Conservation (phyloP, 2,329 filamentous ascomycete genomes). For the Claviceps purpurea region DNA sequence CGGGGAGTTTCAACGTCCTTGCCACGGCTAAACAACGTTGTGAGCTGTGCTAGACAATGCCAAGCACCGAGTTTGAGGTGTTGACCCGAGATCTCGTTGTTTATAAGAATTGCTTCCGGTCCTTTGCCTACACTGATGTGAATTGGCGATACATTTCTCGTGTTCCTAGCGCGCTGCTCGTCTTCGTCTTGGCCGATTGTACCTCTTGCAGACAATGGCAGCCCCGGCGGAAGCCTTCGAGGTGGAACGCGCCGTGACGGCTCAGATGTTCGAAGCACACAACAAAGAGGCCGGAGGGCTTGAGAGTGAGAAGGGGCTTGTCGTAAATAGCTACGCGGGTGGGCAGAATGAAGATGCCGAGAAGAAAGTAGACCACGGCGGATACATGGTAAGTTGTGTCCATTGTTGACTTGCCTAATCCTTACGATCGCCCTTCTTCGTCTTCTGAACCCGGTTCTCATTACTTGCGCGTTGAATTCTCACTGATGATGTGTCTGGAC, state of each 20-base stretch:
- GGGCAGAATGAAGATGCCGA: neutral
- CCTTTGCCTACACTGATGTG: no score
- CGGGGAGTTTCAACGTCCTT: no score
- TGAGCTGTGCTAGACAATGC: no score
- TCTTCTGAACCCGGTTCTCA: neutral
- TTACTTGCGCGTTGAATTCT: neutral
- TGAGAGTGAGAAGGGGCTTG: neutral
- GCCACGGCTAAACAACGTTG: no score
- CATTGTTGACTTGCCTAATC: neutral
- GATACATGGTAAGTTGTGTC: conserved; percentile 2
- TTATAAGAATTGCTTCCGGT: no score
- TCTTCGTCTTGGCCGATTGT: neutral
- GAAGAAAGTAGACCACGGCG: neutral
- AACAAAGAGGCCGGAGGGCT: neutral
- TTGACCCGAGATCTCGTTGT: no score
- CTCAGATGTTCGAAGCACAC: neutral
- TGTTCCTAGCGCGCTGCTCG: neutral
- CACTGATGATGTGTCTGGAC: neutral
- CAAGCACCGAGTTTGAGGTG: no score
- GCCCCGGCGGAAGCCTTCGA: neutral
- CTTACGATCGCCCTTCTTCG: neutral
- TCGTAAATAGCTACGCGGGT: neutral
- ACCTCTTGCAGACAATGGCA: neutral
- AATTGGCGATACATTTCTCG: no score
- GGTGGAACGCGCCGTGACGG: neutral